phyloP scores from a whole-genome alignment of 2,329 filamentous ascomycete genomes.

The Diaporthe amygdali region DNA sequence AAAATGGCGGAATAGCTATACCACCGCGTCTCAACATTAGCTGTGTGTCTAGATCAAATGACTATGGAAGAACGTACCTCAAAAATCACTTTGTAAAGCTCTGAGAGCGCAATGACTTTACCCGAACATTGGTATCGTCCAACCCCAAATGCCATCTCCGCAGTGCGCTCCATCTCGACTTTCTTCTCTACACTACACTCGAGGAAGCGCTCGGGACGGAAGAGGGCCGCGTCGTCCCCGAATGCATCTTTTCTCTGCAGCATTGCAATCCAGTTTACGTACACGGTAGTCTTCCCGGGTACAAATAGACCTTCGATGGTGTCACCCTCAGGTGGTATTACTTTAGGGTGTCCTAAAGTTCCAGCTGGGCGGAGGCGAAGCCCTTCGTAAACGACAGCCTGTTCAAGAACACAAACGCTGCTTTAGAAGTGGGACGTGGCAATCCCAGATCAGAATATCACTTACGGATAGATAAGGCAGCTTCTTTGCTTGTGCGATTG shows the following conservation, averaged over 20 bases:
- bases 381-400: background rate
- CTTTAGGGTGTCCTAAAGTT: background rate
- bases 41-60: rapidly evolving
- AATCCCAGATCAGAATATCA: too few species aligned
- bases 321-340: background rate
- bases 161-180: background rate
- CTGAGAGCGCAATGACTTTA: background rate
- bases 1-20: background rate
- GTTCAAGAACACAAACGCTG: background rate
- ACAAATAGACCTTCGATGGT: background rate
- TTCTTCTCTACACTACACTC: background rate
- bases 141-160: background rate
- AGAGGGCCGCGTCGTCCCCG: background rate
- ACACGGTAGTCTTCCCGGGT: background rate
- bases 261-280: background rate
- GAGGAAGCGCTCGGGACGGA: background rate
- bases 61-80: background rate
- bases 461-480: background rate
- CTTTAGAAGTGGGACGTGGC: too few species aligned
- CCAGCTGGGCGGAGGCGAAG: background rate
- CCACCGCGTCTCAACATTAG: background rate
- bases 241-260: background rate
- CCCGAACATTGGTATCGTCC: background rate
- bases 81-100: background rate
- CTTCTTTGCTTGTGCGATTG: background rate